Conservation (phyloP, 2,329 filamentous ascomycete species). For the Fusarium solani-melongenae region DNA sequence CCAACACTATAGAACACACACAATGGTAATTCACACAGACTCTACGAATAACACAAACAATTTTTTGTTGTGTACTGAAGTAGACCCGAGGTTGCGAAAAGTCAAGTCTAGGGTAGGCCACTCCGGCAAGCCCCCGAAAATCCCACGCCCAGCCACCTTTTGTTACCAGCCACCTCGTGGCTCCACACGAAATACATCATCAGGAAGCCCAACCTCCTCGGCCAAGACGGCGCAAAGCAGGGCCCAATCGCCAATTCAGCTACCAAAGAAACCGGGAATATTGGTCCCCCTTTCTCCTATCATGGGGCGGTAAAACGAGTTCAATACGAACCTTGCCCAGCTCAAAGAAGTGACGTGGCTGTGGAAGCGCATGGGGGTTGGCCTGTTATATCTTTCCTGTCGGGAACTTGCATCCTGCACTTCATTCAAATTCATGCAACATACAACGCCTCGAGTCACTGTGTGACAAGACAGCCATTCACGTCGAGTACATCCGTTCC, state of each 20-base stretch:
- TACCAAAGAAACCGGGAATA: neutral
- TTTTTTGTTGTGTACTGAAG: neutral
- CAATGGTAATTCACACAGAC: too few relatives aligned
- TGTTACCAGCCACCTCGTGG: neutral
- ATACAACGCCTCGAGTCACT: neutral
- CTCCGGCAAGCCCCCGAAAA: neutral
- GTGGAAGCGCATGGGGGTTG: neutral
- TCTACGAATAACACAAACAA: neutral
- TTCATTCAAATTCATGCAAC: neutral
- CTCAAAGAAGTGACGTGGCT: constrained; percentile 23
- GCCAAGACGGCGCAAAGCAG: constrained; percentile 3
- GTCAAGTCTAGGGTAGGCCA: neutral
- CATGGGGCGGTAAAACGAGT: neutral
- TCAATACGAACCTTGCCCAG: neutral
- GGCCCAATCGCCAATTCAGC: neutral
- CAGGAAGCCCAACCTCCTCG: neutral
- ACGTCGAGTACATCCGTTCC: neutral
- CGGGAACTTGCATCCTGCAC: constrained; percentile 20
- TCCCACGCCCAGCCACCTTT: neutral
- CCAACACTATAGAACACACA: neutral
- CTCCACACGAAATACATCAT: neutral
- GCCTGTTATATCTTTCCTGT: constrained; percentile 3
- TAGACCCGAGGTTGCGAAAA: neutral
- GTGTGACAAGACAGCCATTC: neutral
- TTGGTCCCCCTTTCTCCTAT: neutral